Evolutionary conservation across 306 rosid species (phyloP), one percentile per base, ranked within the genome.

Genomic region (Benincasa hispida): DNA sequence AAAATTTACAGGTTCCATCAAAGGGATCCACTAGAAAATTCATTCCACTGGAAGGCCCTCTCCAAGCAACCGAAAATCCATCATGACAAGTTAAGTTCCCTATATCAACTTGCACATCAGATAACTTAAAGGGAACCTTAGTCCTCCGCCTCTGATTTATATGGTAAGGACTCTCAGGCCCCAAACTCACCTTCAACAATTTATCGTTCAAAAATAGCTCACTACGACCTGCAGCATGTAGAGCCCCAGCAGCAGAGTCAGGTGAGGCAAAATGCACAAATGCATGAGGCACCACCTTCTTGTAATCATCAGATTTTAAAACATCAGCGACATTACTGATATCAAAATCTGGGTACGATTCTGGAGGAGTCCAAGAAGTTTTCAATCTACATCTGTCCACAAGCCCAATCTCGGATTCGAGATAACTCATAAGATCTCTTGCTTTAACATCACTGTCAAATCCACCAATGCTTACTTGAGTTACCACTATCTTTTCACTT

Each of bases 381-480:
- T 92, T 90, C 76, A 92, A 69, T 58, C 96, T 82, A 72, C 98
- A 90, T 83, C 96, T 85, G 74, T 77, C 78, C 48, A 92, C 92
- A 57, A 78, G 41, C 82, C 98, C 96, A 61, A 92, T 55, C 81
- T 87, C 81, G 9, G 45, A 81, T 83, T 85, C 86, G 79, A 92
- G 82, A 86, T 62, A 89, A 3, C 5, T 60, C 76, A 75, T 62
- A 3, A 92, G 86, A 34, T 90, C 92, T 41, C 51, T 80, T 17
- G 92, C 96, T 62, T 45, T 89, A 56, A 85, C 84, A 79, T 87
- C 79, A 62, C 65, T 32, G 70, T 63, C 87, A 81, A 92, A 92
- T 70, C 96, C 98, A 8, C 98, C 98, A 17, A 90, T 78, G 81
- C 98, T 89, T 47, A 92, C 78, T 86, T 90, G 96, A 84, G 89